Conservation (phyloP, 2,329 filamentous ascomycete species). For the Cordyceps pruinosa region DNA sequence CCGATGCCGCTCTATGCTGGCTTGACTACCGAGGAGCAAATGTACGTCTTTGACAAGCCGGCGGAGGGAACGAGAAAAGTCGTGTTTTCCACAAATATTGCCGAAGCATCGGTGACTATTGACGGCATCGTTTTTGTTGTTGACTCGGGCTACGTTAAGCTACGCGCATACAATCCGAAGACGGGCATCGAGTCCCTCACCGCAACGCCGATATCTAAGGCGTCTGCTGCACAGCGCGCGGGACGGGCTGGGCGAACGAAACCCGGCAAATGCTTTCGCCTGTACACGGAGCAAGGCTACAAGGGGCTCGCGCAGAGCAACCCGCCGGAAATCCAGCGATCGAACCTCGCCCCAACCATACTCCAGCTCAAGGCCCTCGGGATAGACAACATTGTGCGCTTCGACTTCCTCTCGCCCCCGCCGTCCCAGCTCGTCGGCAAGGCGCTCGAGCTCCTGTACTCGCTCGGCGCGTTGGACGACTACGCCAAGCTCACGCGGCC, state of each 20-base stretch:
- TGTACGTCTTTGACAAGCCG: conserved; percentile 85
- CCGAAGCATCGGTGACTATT: conserved; percentile 92
- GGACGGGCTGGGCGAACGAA: conserved; percentile 84
- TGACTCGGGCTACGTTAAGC: conserved; percentile 85
- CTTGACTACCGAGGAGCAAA: conserved; percentile 82
- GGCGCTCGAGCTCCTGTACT: conserved; percentile 80
- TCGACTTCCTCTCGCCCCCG: conserved; percentile 81
- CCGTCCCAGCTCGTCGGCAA: conserved; percentile 78
- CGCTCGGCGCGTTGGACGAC: conserved; percentile 77
- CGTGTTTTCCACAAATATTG: conserved; percentile 90
- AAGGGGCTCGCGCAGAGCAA: conserved; percentile 61
- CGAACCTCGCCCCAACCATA: conserved; percentile 80
- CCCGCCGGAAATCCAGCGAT: conserved; percentile 84
- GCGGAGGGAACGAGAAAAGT: conserved; percentile 81
- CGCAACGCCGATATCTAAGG: conserved; percentile 75
- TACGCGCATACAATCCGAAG: conserved; percentile 74
- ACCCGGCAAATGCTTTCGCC: conserved; percentile 86
- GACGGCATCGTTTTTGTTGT: conserved; percentile 87
- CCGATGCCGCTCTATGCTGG: conserved; percentile 79
- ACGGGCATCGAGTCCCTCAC: conserved; percentile 87
- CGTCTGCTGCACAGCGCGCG: conserved; percentile 84
- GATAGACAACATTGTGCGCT: conserved; percentile 88
- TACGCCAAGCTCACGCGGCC: conserved; percentile 88
- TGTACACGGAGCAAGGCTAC: conserved; percentile 77
- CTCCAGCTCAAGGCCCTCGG: conserved; percentile 91